Conservation (phyloP, 345 rosid species). For the Excoecaria cochinchinensis region DNA sequence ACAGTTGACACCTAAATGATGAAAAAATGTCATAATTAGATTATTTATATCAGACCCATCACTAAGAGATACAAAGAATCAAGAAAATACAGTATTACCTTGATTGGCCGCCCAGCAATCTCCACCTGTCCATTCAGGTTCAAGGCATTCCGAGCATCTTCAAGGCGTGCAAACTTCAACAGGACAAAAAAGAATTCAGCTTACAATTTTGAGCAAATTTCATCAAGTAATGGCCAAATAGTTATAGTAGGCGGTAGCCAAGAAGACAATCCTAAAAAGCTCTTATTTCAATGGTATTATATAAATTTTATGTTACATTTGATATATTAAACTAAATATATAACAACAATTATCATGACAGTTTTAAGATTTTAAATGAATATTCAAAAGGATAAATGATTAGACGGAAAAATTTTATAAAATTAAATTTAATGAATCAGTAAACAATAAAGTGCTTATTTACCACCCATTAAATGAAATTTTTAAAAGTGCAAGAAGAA, state of each 20-base stretch:
- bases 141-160: conserved; percentile 88
- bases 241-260: not conserved
- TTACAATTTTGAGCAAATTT: not conserved
- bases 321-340: too few relatives aligned
- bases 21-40: conserved; percentile 1
- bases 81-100: conserved; percentile 42
- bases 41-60: not conserved
- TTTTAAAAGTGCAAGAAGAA: too few relatives aligned
- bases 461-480: too few relatives aligned
- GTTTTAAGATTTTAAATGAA: too few relatives aligned
- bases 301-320: too few relatives aligned
- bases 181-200: conserved; percentile 1
- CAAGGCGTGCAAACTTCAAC: conserved; percentile 81
- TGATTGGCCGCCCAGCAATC: conserved; percentile 83
- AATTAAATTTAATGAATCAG: too few relatives aligned
- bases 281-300: not conserved
- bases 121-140: conserved; percentile 89
- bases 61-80: not conserved
- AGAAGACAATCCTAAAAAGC: not conserved
- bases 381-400: too few relatives aligned
- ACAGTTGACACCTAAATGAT: conserved; percentile 76
- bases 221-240: not conserved
- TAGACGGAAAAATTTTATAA: too few relatives aligned
- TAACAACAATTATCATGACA: too few relatives aligned
- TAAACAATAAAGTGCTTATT: too few relatives aligned